Conservation (phyloP, 495 filamentous ascomycete species). For the Aspergillus cristatus region DNA sequence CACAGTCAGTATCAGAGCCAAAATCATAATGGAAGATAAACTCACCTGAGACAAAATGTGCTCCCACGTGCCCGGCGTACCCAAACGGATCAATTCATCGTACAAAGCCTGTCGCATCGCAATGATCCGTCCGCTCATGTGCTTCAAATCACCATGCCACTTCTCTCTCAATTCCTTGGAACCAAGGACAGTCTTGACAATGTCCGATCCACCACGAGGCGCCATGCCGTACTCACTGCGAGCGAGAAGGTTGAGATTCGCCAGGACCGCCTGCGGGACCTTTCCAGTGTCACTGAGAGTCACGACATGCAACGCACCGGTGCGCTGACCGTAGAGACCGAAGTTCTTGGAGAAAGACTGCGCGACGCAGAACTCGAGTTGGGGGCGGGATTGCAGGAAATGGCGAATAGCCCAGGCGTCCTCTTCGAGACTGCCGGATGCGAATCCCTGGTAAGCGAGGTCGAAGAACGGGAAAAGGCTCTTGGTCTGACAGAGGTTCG, state of each 20-base stretch:
- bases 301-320: constrained; percentile 24
- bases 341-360: constrained; percentile 39
- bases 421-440: constrained; percentile 24
- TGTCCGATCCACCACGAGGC: constrained; percentile 24
- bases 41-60: constrained; percentile 8
- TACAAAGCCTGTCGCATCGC: constrained; percentile 17
- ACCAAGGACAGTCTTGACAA: constrained; percentile 22
- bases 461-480: constrained; percentile 33
- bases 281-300: background rate
- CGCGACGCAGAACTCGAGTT: constrained; percentile 16
- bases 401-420: constrained; percentile 34
- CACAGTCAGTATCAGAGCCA: background rate
- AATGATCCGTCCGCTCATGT: constrained; percentile 23
- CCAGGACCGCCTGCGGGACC: constrained; percentile 2
- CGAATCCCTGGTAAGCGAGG: constrained; percentile 37
- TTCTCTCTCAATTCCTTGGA: constrained; percentile 12
- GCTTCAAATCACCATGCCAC: constrained; percentile 23
- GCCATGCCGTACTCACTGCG: constrained; percentile 26
- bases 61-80: constrained; percentile 19
- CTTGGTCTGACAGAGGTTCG: constrained; percentile 13
- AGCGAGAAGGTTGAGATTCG: constrained; percentile 16
- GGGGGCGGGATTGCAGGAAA: constrained; percentile 12
- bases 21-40: background rate
- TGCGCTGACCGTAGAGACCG: constrained; percentile 32
- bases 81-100: constrained; percentile 11